Conservation (phyloP, 345 rosid genomes). For the Linum trigynum region DNA sequence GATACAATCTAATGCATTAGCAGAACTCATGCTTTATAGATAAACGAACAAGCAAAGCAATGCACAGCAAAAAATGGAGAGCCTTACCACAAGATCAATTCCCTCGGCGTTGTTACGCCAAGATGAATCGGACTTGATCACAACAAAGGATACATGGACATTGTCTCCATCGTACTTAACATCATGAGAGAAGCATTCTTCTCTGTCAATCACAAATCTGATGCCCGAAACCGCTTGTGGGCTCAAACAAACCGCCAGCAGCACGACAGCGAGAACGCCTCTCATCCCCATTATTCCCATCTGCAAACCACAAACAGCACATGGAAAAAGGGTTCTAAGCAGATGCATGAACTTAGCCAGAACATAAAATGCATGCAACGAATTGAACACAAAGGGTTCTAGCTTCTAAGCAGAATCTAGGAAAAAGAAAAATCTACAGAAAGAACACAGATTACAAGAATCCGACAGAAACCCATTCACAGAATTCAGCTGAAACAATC, state of each 20-base stretch:
- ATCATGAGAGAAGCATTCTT: slow-evolving; percentile 59
- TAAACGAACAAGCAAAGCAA: not conserved
- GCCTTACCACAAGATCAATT: slow-evolving; percentile 57
- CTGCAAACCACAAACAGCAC: slow-evolving; percentile 16
- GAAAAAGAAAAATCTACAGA: too few relatives aligned
- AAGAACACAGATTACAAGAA: too few relatives aligned
- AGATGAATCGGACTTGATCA: slow-evolving; percentile 41
- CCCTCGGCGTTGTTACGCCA: slow-evolving; percentile 51
- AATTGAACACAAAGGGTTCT: too few relatives aligned
- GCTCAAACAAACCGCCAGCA: slow-evolving; percentile 28
- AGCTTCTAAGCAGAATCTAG: too few relatives aligned
- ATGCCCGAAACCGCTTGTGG: slow-evolving; percentile 32
- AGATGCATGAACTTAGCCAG: too few relatives aligned
- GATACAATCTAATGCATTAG: not conserved
- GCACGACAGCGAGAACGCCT: slow-evolving; percentile 14
- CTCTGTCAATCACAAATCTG: slow-evolving; percentile 53
- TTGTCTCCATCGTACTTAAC: slow-evolving; percentile 56
- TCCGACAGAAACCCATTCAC: too few relatives aligned
- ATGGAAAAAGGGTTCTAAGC: not conserved
- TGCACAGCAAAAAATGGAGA: not conserved
- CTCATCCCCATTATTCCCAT: slow-evolving; percentile 25
- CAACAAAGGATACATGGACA: slow-evolving; percentile 54
- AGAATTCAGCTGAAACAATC: too few relatives aligned
- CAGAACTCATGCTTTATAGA: not conserved
- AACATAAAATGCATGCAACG: too few relatives aligned